Evolutionary conservation across 2,329 filamentous ascomycete species (phyloP).

Genomic region (Phaeosphaeria sp.): DNA sequence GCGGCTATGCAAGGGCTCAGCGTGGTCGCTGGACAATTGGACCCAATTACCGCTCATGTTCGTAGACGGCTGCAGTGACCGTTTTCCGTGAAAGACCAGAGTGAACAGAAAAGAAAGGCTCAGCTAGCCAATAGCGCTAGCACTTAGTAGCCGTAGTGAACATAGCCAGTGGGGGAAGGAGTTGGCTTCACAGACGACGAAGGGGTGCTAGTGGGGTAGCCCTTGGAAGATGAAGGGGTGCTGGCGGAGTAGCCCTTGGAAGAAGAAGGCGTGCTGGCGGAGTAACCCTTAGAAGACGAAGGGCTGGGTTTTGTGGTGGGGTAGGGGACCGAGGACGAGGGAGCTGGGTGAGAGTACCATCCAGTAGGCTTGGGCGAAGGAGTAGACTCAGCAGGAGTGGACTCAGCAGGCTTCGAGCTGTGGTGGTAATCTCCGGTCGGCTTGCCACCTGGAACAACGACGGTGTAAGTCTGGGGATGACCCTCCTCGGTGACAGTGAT

Average conservation of each 20-base stretch:
- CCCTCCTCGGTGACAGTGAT: constrained; percentile 37
- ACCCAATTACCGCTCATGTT: constrained; percentile 11
- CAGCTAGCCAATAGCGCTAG: constrained; percentile 7
- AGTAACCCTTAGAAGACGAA: constrained; percentile 7
- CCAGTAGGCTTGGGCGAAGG: constrained; percentile 4
- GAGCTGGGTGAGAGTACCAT: constrained; percentile 14
- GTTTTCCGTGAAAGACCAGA: constrained; percentile 6
- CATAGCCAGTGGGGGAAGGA: constrained; percentile 20
- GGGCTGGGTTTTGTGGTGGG: constrained; percentile 23
- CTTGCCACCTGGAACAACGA: constrained; percentile 24
- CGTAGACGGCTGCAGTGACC: constrained; percentile 3
- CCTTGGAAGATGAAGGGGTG: constrained; percentile 19
- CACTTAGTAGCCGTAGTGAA: constrained; percentile 10
- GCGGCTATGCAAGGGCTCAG: constrained; percentile 29
- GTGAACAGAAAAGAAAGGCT: constrained; percentile 1
- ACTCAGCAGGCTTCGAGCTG: constrained; percentile 11
- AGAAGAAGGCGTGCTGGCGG: constrained; percentile 2
- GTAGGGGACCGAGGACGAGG: constrained; percentile 25
- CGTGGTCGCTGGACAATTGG: constrained; percentile 4
- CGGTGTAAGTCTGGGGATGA: constrained; percentile 26
- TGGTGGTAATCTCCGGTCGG: constrained; percentile 11
- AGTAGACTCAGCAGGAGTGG: constrained; percentile 1
- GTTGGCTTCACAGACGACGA: constrained; percentile 10
- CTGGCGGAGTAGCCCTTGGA: constrained; percentile 3
- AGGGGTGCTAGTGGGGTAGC: constrained; percentile 13